These are phyloP conservation scores for Cerioporus squamosus DNA, from an alignment of 1,284 basidiomycete genomes.

Conservation along the genomic window DNA sequence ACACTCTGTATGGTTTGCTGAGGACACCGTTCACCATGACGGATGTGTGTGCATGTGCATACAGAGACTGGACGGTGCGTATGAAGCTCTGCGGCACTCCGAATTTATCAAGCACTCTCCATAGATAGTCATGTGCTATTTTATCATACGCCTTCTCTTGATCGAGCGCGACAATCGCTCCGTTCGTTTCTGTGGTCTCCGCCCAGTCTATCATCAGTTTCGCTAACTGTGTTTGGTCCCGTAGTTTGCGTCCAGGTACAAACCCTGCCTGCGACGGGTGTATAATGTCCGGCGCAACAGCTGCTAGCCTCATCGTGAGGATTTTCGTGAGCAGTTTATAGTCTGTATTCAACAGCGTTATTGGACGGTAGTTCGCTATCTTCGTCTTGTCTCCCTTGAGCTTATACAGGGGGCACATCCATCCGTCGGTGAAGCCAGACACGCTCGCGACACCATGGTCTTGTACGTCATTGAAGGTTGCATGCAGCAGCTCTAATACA, in stretches of 20 bases:
- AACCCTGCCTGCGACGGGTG: slow-evolving; percentile 37
- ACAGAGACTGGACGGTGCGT: slow-evolving; percentile 25
- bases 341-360: slow-evolving; percentile 39
- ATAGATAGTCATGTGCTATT: slow-evolving; percentile 36
- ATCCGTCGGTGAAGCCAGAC: slow-evolving; percentile 34
- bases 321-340: slow-evolving; percentile 35
- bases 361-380: slow-evolving; percentile 38
- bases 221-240: slow-evolving; percentile 29
- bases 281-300: slow-evolving; percentile 19
- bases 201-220: slow-evolving; percentile 30
- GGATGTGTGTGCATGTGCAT: slow-evolving; percentile 25
- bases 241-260: slow-evolving; percentile 28
- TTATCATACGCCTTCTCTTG: too few relatives aligned
- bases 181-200: slow-evolving; percentile 28
- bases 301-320: slow-evolving; percentile 23
- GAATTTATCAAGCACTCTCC: slow-evolving; percentile 23
- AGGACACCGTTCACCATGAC: slow-evolving; percentile 34
- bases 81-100: slow-evolving; percentile 27
- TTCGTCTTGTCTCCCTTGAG: slow-evolving; percentile 25
- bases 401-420: slow-evolving; percentile 42
- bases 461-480: slow-evolving; percentile 26
- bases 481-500: slow-evolving; percentile 11
- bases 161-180: too few relatives aligned
- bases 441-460: slow-evolving; percentile 7
- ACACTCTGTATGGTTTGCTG: slow-evolving; percentile 26